Percentiles rank a stretch among this genome's conserved stretches.
Evolutionary conservation across 768 basidiomycete genomes (phyloP).

Genomic region (Flagelloscypha sp.): DNA sequence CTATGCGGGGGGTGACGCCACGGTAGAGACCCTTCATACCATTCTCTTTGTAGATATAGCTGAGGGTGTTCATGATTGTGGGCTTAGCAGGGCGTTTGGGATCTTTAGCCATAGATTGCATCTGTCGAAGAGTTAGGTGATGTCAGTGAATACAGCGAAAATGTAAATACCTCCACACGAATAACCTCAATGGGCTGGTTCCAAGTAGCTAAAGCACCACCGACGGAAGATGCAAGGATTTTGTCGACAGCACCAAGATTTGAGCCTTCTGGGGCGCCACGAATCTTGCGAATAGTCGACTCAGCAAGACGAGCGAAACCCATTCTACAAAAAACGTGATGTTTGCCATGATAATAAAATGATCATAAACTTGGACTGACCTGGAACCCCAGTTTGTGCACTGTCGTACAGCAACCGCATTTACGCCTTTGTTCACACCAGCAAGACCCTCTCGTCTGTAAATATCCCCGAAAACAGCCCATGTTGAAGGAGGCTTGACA

Average conservation of each 20-base stretch:
- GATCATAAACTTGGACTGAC: constrained; percentile 30
- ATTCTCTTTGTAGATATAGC: constrained; percentile 94
- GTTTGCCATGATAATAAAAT: constrained; percentile 7
- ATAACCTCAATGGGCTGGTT: constrained; percentile 98
- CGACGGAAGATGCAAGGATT: constrained; percentile 79
- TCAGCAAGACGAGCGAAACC: constrained; percentile 95
- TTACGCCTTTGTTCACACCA: constrained; percentile 99
- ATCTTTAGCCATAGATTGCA: constrained; percentile 98
- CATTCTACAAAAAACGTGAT: constrained; percentile 51
- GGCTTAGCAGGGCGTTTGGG: constrained; percentile 84
- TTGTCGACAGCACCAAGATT: constrained; percentile 74
- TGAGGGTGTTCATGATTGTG: constrained; percentile 84
- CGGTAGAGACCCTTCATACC: constrained; percentile 95
- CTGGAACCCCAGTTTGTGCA: constrained; percentile 92
- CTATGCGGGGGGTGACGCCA: constrained; percentile 95
- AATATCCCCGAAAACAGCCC: constrained; percentile 92
- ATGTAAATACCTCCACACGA: constrained; percentile 74
- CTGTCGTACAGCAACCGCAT: constrained; percentile 86
- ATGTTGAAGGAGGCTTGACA: constrained; percentile 82
- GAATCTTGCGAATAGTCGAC: constrained; percentile 60
- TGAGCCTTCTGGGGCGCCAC: constrained; percentile 74
- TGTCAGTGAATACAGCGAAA: not conserved
- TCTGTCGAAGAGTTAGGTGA: constrained; percentile 39
- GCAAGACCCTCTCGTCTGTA: constrained; percentile 88
- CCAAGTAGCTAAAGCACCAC: constrained; percentile 96